phyloP scores from a whole-genome alignment of 23 red algal genomes.

The Gracilaria domingensis region DNA sequence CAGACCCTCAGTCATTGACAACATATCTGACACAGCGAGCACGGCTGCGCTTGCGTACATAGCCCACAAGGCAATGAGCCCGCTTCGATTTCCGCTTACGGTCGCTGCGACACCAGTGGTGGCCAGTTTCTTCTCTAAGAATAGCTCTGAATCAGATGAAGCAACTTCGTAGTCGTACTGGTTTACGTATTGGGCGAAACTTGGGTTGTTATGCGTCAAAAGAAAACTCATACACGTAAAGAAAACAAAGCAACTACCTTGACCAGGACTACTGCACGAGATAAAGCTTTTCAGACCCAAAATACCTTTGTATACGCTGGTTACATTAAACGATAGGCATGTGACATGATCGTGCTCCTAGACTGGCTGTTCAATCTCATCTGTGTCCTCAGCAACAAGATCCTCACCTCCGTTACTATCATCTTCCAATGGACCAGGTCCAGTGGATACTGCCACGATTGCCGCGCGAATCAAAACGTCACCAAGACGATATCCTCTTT shows the following conservation, averaged over 20 bases:
- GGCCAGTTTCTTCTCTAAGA: conserved; percentile 78
- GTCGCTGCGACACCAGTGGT: conserved; percentile 82
- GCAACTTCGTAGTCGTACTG: conserved; percentile 23
- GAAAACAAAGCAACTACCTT: not conserved
- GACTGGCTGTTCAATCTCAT: conserved; percentile 16
- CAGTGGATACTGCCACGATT: conserved; percentile 72
- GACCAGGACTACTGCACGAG: not conserved
- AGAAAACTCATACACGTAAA: not conserved
- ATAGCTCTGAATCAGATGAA: conserved; percentile 34
- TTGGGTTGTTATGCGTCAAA: not conserved
- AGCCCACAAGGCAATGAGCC: conserved; percentile 88
- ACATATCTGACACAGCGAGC: conserved; percentile 68
- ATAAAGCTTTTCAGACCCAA: not conserved
- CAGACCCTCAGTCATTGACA: conserved; percentile 86
- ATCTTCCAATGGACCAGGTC: conserved; percentile 58
- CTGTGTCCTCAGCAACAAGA: not conserved
- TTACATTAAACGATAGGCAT: not conserved
- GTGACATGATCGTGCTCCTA: not conserved
- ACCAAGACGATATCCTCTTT: conserved; percentile 85
- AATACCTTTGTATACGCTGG: conserved; percentile 6
- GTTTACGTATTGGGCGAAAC: not conserved
- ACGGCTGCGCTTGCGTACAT: conserved; percentile 90
- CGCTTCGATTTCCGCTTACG: conserved; percentile 89
- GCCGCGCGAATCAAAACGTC: conserved; percentile 77
- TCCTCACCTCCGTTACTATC: not conserved